These are phyloP conservation scores for Linderniella brevidens DNA, from an alignment of 257 asterid genomes.

Conservation along the genomic window DNA sequence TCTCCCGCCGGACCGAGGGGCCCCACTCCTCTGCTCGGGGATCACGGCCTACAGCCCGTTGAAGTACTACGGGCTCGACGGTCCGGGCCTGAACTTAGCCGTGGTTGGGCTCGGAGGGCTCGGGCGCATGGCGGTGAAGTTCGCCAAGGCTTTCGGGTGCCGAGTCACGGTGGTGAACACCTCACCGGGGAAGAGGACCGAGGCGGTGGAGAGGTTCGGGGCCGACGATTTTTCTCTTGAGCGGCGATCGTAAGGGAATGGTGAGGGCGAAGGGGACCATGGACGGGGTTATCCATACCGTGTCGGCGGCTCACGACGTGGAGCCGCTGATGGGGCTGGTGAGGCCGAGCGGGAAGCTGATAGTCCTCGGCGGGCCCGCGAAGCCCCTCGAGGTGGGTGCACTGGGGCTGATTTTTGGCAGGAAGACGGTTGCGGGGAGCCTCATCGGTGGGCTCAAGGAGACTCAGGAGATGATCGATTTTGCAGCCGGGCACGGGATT, in stretches of 20 bases:
- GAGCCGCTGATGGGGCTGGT: conserved; percentile 15
- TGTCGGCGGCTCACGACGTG: conserved; percentile 15
- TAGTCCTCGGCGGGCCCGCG: conserved; percentile 19
- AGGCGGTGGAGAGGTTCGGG: conserved; percentile 16
- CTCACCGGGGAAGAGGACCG: conserved; percentile 14
- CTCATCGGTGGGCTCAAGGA: conserved; percentile 22
- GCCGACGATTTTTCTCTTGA: conserved; percentile 21
- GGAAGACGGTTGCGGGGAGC: conserved; percentile 24
- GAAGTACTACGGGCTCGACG: conserved; percentile 16
- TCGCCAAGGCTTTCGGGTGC: conserved; percentile 23
- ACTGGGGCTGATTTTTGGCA: conserved; percentile 9
- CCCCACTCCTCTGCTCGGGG: conserved; percentile 29
- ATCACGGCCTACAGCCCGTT: conserved; percentile 23
- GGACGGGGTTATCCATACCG: conserved; percentile 24
- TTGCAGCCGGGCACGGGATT: conserved; percentile 16
- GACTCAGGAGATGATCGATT: conserved; percentile 33
- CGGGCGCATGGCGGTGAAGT: conserved; percentile 28
- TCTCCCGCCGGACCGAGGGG: conserved; percentile 18
- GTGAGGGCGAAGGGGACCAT: conserved; percentile 17
- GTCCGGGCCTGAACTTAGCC: conserved; percentile 21
- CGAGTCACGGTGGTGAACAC: conserved; percentile 27
- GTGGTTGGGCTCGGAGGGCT: conserved; percentile 31
- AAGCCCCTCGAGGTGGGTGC: conserved; percentile 23
- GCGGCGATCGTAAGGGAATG: conserved; percentile 13
- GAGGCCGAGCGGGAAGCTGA: conserved; percentile 24